A percentile compares a stretch with the other conserved stretches of the same genome.
These are phyloP conservation scores for Schizochytrium sp. DNA, from an alignment of 108 stramenopile species.

Conservation along the genomic window DNA sequence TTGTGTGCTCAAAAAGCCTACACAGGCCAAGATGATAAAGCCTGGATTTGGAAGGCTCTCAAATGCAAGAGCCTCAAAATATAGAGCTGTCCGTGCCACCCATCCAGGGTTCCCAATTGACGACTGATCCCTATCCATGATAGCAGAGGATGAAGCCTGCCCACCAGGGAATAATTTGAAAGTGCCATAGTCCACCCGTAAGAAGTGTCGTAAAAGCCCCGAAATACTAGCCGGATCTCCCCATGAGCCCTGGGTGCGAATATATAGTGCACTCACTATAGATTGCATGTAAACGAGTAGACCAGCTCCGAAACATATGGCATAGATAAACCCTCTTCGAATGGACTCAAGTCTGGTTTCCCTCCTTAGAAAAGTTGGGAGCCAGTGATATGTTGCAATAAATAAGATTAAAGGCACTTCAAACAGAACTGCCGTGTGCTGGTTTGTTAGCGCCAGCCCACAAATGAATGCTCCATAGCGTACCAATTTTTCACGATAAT, in stretches of 20 bases:
- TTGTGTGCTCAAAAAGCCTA: conserved; percentile 54
- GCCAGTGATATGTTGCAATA: neutral
- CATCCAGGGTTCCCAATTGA: neutral
- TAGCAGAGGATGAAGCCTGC: too few species aligned
- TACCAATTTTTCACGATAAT: neutral
- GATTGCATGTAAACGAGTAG: conserved; percentile 75
- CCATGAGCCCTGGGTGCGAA: conserved; percentile 81
- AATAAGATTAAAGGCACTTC: conserved; percentile 73
- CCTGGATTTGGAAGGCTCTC: conserved; percentile 68
- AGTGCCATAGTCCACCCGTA: conserved; percentile 83
- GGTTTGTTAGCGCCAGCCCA: conserved; percentile 82
- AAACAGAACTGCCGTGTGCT: conserved; percentile 83
- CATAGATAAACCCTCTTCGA: neutral
- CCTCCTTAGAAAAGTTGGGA: neutral
- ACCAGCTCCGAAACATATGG: conserved; percentile 69
- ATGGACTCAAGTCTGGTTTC: neutral
- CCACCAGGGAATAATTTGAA: conserved; percentile 79
- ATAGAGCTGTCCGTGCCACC: neutral
- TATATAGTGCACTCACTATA: conserved; percentile 67
- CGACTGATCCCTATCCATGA: neutral
- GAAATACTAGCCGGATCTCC: conserved; percentile 75
- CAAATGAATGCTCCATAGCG: conserved; percentile 77
- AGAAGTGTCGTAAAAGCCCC: conserved; percentile 80
- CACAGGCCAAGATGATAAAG: conserved; percentile 65
- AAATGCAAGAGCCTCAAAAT: neutral